Conservation (phyloP, 202 grass and related monocot species). For the Eragrostis tef region DNA sequence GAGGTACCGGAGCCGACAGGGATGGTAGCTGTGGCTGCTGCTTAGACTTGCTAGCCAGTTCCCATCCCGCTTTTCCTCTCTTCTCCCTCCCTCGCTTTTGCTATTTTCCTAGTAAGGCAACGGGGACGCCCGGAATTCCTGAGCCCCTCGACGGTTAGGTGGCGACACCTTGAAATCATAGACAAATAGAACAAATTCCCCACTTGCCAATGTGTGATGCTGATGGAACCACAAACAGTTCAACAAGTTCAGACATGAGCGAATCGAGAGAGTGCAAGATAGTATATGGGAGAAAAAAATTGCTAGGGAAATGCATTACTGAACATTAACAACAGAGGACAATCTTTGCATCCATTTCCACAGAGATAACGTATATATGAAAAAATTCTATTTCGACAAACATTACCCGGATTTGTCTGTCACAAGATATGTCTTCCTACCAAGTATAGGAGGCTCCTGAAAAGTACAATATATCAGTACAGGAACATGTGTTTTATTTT, state of each 20-base stretch:
- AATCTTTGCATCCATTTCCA: conserved; percentile 20
- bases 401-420: conserved; percentile 74
- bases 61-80: too few species aligned
- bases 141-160: too few species aligned
- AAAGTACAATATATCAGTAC: conserved; percentile 50
- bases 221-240: too few species aligned
- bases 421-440: conserved; percentile 81
- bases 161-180: not conserved
- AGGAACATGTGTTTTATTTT: conserved; percentile 17
- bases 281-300: not conserved
- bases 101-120: too few species aligned
- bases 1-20: too few species aligned
- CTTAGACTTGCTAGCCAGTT: too few species aligned
- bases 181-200: not conserved
- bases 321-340: conserved; percentile 3
- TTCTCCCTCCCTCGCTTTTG: too few species aligned
- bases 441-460: conserved; percentile 92
- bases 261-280: conserved; percentile 19
- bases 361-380: not conserved
- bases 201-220: not conserved
- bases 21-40: too few species aligned
- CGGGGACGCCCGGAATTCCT: too few species aligned
- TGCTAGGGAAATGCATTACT: not conserved
- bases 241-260: too few species aligned
- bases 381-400: conserved; percentile 29